Evolutionary conservation across 2,329 filamentous ascomycete species (phyloP).

Genomic region (Alternaria longipes): DNA sequence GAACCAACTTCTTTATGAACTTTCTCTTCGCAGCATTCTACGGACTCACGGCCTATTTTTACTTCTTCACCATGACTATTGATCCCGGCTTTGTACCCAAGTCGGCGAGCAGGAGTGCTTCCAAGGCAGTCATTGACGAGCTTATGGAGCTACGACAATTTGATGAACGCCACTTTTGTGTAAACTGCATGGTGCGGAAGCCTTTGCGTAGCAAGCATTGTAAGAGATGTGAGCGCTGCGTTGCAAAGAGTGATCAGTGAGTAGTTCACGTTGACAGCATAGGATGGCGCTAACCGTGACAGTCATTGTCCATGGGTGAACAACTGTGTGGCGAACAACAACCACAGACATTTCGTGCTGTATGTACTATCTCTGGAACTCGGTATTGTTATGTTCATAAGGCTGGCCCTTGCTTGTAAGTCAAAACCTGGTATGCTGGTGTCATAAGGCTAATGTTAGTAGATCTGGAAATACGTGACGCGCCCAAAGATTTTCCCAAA

Average conservation of each 20-base stretch:
- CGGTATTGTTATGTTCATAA: slow-evolving; percentile 77
- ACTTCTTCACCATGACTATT: slow-evolving; percentile 81
- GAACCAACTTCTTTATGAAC: slow-evolving; percentile 76
- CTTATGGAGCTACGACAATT: slow-evolving; percentile 87
- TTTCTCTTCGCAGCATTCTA: slow-evolving; percentile 74
- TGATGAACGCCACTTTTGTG: slow-evolving; percentile 93
- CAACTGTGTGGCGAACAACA: slow-evolving; percentile 95
- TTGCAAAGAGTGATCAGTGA: slow-evolving; percentile 96
- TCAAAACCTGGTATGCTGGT: slow-evolving; percentile 11
- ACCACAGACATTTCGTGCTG: slow-evolving; percentile 93
- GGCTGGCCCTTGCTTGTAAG: slow-evolving; percentile 77
- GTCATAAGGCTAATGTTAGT: slow-evolving; percentile 35
- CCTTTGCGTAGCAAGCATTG: slow-evolving; percentile 97
- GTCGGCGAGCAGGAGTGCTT: slow-evolving; percentile 85
- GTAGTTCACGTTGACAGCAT: slow-evolving; percentile 47
- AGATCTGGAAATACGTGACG: slow-evolving; percentile 71
- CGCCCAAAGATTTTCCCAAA: slow-evolving; percentile 53
- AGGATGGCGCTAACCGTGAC: slow-evolving; percentile 27
- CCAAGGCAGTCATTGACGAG: slow-evolving; percentile 88
- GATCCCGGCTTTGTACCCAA: slow-evolving; percentile 96
- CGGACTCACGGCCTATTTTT: slow-evolving; percentile 81
- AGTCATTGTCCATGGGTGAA: slow-evolving; percentile 98
- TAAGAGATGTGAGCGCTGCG: slow-evolving; percentile 86
- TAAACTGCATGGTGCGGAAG: slow-evolving; percentile 91
- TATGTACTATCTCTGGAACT: slow-evolving; percentile 82